phyloP scores from a whole-genome alignment of 768 basidiomycete genomes.

The Phaeotremella skinneri region DNA sequence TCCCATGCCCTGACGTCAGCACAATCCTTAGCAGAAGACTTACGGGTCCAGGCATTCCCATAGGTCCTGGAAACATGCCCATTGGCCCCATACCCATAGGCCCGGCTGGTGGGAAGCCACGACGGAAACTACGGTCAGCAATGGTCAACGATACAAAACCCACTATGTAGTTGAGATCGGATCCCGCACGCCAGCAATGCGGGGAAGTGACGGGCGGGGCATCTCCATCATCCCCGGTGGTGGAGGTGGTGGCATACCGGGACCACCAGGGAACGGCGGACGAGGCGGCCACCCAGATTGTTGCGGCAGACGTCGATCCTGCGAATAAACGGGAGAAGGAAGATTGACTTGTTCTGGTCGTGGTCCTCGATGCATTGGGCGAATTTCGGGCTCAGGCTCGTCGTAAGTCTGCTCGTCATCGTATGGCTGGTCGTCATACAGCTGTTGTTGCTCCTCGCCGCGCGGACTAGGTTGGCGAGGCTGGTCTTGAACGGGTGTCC shows the following conservation, averaged over 20 bases:
- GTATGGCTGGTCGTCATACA: conserved; percentile 4
- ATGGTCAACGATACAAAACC: conserved; percentile 14
- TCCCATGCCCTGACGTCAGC: conserved; percentile 43
- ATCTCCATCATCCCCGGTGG: conserved; percentile 30
- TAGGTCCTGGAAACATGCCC: conserved; percentile 17
- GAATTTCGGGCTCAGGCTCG: conserved; percentile 15
- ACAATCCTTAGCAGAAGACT: conserved; percentile 4
- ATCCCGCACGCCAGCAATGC: conserved; percentile 49
- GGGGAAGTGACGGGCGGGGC: conserved; percentile 45
- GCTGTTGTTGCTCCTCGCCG: conserved; percentile 13
- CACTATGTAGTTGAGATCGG: conserved; percentile 52
- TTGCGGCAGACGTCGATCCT: conserved; percentile 10
- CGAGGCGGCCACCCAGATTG: conserved; percentile 13
- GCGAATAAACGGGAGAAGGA: conserved; percentile 42
- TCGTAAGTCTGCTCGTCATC: conserved; percentile 19
- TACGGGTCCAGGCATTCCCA: conserved; percentile 37
- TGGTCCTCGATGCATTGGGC: conserved; percentile 22
- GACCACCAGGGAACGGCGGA: conserved; percentile 17
- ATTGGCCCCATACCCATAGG: conserved; percentile 41
- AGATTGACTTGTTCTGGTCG: conserved; percentile 45
- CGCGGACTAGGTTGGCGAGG: conserved; percentile 26
- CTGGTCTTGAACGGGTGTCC: conserved; percentile 7
- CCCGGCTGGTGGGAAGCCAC: conserved; percentile 45
- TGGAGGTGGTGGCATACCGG: conserved; percentile 32
- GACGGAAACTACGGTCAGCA: conserved; percentile 34